These are phyloP conservation scores for Conticribra weissflogii DNA, from an alignment of 108 stramenopile genomes.

Conservation along the genomic window DNA sequence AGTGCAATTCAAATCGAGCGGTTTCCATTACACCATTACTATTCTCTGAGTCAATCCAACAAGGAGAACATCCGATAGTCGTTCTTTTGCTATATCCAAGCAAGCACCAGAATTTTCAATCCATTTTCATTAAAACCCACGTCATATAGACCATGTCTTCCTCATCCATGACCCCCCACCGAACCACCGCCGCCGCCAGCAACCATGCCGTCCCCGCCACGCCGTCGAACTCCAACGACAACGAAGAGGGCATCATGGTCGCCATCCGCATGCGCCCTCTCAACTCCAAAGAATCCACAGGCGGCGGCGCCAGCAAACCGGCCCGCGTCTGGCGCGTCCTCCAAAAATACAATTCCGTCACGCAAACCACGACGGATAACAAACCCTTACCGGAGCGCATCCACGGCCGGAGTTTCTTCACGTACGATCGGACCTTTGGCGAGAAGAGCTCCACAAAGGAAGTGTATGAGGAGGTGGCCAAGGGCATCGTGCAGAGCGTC, in stretches of 20 bases:
- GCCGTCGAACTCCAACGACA: background rate
- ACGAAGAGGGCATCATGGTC: slow-evolving; percentile 48
- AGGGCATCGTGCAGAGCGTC: slow-evolving; percentile 86
- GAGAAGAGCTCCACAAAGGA: slow-evolving; percentile 75
- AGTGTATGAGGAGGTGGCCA: slow-evolving; percentile 90
- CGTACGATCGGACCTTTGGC: slow-evolving; percentile 93
- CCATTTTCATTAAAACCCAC: no score
- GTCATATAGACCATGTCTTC: no score
- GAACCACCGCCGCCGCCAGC: background rate
- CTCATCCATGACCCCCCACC: background rate
- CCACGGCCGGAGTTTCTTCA: slow-evolving; percentile 84
- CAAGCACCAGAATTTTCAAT: no score
- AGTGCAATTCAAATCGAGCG: no score
- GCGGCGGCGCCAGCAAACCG: slow-evolving; percentile 5
- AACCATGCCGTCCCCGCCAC: no score
- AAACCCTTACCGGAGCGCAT: slow-evolving; percentile 76
- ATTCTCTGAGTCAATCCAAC: no score
- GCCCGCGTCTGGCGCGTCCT: slow-evolving; percentile 84
- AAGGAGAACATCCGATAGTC: no score
- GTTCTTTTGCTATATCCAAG: no score
- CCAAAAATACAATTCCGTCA: slow-evolving; percentile 74
- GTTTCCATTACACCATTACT: no score
- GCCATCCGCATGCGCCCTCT: slow-evolving; percentile 96
- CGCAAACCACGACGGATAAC: slow-evolving; percentile 72
- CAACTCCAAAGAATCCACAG: slow-evolving; percentile 66